Conservation (phyloP, 305 asterid species). For the Stenogyne calaminthoides region DNA sequence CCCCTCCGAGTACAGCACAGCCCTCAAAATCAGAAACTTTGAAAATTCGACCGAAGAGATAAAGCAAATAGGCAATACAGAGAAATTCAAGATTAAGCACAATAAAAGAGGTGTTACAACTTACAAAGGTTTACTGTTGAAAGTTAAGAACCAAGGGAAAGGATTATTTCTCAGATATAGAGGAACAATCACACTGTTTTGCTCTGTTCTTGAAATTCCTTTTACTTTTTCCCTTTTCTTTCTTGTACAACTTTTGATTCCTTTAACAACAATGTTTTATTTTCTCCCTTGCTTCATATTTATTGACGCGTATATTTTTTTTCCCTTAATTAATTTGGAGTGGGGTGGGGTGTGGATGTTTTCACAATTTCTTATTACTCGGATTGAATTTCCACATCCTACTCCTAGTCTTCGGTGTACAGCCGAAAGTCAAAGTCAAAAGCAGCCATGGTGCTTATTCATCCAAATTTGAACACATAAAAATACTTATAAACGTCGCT, state of each 20-base stretch:
- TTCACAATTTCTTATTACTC: no score
- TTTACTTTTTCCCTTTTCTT: conserved; percentile 9
- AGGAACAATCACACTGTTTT: conserved; percentile 30
- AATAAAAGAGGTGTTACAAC: conserved; percentile 11
- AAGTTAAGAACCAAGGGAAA: conserved; percentile 11
- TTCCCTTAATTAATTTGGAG: conserved; percentile 18
- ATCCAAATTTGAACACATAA: conserved; percentile 15
- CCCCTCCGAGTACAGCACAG: conserved; percentile 16
- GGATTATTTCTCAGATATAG: conserved; percentile 8
- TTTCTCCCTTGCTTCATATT: conserved; percentile 6
- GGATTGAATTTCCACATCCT: conserved; percentile 14
- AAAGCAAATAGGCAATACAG: background rate
- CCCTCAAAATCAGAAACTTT: conserved; percentile 26
- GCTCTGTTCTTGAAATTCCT: conserved; percentile 36
- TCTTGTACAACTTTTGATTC: conserved; percentile 24
- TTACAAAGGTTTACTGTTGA: conserved; percentile 26
- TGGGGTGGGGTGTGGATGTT: no score
- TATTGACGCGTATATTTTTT: conserved; percentile 23
- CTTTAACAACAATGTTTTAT: conserved; percentile 16
- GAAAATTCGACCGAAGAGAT: conserved; percentile 20
- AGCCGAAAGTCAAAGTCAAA: conserved; percentile 37
- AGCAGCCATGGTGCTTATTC: conserved; percentile 27
- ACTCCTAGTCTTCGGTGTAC: conserved; percentile 18
- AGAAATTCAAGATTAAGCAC: conserved; percentile 17
- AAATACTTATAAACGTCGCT: background rate